Conservation (phyloP, 495 filamentous ascomycete genomes). For the Penicillium antarcticum region DNA sequence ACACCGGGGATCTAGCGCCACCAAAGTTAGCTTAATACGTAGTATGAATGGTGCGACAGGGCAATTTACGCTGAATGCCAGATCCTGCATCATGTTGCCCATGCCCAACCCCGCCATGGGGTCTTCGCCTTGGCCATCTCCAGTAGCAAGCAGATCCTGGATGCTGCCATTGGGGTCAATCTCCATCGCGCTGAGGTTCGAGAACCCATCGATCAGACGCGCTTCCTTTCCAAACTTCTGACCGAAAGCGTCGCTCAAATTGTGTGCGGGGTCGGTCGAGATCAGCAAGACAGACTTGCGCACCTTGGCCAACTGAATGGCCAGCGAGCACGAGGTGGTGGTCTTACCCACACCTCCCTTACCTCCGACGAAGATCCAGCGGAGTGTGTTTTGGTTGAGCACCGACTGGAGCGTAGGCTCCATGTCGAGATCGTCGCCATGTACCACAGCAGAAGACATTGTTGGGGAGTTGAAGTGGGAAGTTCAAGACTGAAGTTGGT, state of each 20-base stretch:
- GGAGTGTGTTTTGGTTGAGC: conserved; percentile 86
- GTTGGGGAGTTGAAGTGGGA: conserved; percentile 3
- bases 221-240: conserved; percentile 99
- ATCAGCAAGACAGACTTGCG: conserved; percentile 95
- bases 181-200: conserved; percentile 97
- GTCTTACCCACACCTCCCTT: conserved; percentile 99
- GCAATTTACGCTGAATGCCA: conserved; percentile 62
- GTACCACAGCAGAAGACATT: conserved; percentile 64
- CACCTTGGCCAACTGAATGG: conserved; percentile 95
- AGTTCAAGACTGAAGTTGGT: conserved; percentile 14
- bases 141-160: conserved; percentile 83
- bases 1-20: conserved; percentile 83
- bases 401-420: conserved; percentile 93
- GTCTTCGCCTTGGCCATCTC: conserved; percentile 70
- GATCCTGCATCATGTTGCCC: conserved; percentile 72
- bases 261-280: conserved; percentile 97
- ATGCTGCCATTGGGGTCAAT: conserved; percentile 99
- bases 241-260: conserved; percentile 94
- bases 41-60: neutral
- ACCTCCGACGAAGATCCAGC: conserved; percentile 99
- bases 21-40: conserved; percentile 6
- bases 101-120: conserved; percentile 63
- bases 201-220: conserved; percentile 83
- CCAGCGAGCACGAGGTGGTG: conserved; percentile 95
- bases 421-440: conserved; percentile 73